Base-by-base conservation (phyloP, 331 rosid species). In the Telfairia occidentalis region DNA sequence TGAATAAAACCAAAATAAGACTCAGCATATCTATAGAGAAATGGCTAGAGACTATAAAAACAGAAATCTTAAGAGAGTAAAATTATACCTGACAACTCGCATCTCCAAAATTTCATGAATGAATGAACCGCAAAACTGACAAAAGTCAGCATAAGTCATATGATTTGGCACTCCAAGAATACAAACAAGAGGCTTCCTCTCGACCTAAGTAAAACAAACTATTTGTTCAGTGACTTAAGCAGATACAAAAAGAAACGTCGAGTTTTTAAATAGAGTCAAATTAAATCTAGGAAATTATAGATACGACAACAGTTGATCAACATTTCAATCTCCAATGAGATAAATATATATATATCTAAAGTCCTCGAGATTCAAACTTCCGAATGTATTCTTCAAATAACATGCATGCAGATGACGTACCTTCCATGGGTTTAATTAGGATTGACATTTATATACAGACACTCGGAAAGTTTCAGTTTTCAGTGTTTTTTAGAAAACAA, bases 101-200 rank as follows among this genome's bases (percentile, higher is more conserved):
- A 94, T 89, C 80, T 91, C 98, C 61, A 86, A 83, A 73, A 94
- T 87, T 64, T 91, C 91, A 45, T 81, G 91, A 81, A 94, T 83
- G 82, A 94, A 91, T 0, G 97, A 91, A 34, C 92, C 97, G 10
- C 90, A 88, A 83, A 94, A 94, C 58, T 90, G 92, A 79, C 97
- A 94, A 78, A 94, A 94, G 84, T 94, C 98, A 0, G 98, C 98
- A 74, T 94, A 91, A 0, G 96, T 94, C 98, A 94, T 91, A 86
- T 94, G 95, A 85, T 94, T 91, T 0, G 98, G 98, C 18, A 94
- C 98, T 69, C 95, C 96, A 35, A 91, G 86, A 46, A 94, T 96
- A n/a, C 96, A 91, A 5, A 88, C 89, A 28, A 94, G 88, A 5
- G 92, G 92, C 60, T 91, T 91, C 76, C 98, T 84, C 71, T 74